These are phyloP conservation scores for Taiozyma sp. DNA, from an alignment of 1,139 yeast species.

Conservation along the genomic window DNA sequence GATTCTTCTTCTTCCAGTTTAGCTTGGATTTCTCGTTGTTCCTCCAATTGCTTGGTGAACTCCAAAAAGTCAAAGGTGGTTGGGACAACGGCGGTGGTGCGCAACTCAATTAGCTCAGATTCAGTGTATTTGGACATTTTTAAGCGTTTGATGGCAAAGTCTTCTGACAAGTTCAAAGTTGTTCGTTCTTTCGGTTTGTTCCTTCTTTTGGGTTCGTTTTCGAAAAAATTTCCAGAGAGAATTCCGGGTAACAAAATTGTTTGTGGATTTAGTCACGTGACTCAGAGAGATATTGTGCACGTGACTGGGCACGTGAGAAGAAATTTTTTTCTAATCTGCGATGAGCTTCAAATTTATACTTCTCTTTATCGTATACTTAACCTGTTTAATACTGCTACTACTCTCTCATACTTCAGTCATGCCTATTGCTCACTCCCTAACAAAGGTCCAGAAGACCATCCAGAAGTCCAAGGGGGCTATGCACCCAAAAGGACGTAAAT, in stretches of 20 bases:
- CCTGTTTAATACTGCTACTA: not conserved
- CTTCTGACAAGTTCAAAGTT: not conserved
- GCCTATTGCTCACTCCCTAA: conserved; percentile 75
- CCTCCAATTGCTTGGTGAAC: conserved; percentile 60
- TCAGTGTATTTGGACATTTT: conserved; percentile 60
- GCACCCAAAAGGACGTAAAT: conserved; percentile 87
- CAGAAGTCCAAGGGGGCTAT: conserved; percentile 54
- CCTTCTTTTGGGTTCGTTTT: not conserved
- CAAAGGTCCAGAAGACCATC: conserved; percentile 63
- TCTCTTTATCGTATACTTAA: not conserved
- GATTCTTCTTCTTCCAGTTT: conserved; percentile 28
- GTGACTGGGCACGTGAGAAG: not conserved
- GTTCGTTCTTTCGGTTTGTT: not conserved
- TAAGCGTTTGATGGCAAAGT: not conserved
- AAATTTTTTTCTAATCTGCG: not conserved
- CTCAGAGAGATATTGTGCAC: not conserved
- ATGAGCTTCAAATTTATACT: not conserved
- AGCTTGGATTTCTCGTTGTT: conserved; percentile 42
- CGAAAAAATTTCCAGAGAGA: not conserved
- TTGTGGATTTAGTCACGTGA: not conserved
- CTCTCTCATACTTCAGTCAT: conserved; percentile 29
- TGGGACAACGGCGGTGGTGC: conserved; percentile 52
- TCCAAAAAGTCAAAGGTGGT: conserved; percentile 58
- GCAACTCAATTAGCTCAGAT: conserved; percentile 57
- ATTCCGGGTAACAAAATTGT: not conserved